phyloP scores from a whole-genome alignment of 2,329 filamentous ascomycete genomes.

The Trichoderma sp. region DNA sequence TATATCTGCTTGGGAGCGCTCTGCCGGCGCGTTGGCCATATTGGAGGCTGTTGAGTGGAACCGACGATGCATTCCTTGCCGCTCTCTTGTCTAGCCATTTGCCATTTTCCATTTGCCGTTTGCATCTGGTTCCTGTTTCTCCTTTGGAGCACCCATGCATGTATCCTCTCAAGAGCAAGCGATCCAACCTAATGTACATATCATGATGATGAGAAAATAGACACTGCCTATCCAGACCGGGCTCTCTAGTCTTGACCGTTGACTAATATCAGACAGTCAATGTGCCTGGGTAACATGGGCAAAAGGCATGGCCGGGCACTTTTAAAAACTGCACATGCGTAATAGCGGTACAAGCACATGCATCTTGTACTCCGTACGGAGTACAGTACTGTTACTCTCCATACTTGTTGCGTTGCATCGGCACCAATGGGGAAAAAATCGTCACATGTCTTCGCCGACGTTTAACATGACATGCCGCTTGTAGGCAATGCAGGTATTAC shows the following conservation, averaged over 20 bases:
- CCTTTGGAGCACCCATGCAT: neutral
- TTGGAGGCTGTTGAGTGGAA: neutral
- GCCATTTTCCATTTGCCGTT: neutral
- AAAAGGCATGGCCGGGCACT: neutral
- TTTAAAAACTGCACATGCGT: neutral
- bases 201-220: neutral
- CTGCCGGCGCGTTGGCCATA: neutral
- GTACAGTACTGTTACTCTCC: neutral
- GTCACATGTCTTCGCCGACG: neutral
- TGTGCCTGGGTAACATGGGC: neutral
- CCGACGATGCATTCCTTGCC: neutral
- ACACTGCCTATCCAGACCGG: neutral
- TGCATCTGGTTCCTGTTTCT: neutral
- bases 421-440: neutral
- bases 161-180: neutral
- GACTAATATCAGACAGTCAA: too few relatives aligned
- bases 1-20: neutral
- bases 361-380: neutral
- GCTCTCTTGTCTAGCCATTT: neutral
- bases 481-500: neutral
- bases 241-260: neutral
- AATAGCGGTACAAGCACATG: neutral
- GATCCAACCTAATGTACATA: neutral
- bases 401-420: neutral
- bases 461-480: neutral